phyloP scores from a whole-genome alignment of 2,329 filamentous ascomycete genomes.

The Diaporthe australafricana region DNA sequence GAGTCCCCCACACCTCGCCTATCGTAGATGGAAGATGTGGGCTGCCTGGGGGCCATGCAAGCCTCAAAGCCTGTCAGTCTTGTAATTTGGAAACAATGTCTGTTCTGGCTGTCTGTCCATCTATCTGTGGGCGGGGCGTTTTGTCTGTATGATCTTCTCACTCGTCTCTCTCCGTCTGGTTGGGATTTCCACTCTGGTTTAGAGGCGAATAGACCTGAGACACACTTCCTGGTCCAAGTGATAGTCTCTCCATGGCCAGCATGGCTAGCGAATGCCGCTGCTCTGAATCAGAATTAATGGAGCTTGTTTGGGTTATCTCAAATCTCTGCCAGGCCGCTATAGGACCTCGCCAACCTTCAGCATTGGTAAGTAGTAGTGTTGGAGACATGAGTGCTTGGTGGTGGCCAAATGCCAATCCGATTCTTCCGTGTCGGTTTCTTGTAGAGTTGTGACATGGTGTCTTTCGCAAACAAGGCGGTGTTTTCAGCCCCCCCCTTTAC shows the following conservation, averaged over 20 bases:
- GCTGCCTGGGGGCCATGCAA: slow-evolving; percentile 24
- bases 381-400: neutral
- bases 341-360: neutral
- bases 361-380: too few species aligned
- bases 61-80: neutral
- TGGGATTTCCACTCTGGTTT: too few species aligned
- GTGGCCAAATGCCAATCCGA: neutral
- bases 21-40: slow-evolving; percentile 15
- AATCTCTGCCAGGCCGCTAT: neutral
- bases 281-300: neutral
- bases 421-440: neutral
- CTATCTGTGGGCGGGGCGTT: neutral
- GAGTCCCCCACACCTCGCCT: slow-evolving; percentile 24
- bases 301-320: neutral
- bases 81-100: neutral
- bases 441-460: neutral
- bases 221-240: neutral
- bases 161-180: neutral
- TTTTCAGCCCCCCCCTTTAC: neutral
- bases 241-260: neutral
- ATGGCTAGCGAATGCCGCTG: neutral
- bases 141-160: neutral
- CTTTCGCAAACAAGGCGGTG: neutral
- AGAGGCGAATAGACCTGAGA: slow-evolving; percentile 4
- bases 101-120: neutral